phyloP scores from a whole-genome alignment of 2,329 filamentous ascomycete species.

The Hypocrella siamensis region DNA sequence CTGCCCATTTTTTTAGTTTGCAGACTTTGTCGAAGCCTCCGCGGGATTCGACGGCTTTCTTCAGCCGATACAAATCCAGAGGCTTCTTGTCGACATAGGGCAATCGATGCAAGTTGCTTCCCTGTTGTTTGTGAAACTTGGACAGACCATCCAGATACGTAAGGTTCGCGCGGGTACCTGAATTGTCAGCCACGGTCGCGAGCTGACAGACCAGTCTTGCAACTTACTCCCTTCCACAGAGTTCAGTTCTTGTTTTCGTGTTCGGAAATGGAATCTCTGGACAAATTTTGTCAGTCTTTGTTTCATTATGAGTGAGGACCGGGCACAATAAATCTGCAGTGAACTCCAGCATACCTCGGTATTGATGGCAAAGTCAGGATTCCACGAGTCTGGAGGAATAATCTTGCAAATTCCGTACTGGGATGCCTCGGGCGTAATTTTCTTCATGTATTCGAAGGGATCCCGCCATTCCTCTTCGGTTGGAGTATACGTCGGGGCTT shows the following conservation, averaged over 20 bases:
- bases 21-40: conserved; percentile 95
- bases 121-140: conserved; percentile 95
- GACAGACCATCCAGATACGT: conserved; percentile 89
- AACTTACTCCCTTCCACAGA: conserved; percentile 89
- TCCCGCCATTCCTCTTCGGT: conserved; percentile 92
- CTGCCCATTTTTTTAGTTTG: conserved; percentile 97
- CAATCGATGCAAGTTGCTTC: conserved; percentile 82
- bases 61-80: conserved; percentile 84
- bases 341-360: conserved; percentile 53
- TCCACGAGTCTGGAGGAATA: conserved; percentile 86
- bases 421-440: conserved; percentile 72
- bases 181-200: too few species aligned
- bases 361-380: conserved; percentile 88
- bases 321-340: conserved; percentile 4
- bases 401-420: conserved; percentile 93
- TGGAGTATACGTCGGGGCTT: conserved; percentile 81
- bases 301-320: neutral
- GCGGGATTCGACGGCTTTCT: conserved; percentile 88
- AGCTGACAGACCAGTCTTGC: neutral
- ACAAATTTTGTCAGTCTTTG: neutral
- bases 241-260: conserved; percentile 90
- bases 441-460: conserved; percentile 83
- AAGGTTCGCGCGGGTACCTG: conserved; percentile 85
- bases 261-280: conserved; percentile 92
- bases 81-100: conserved; percentile 97